Evolutionary conservation across 73 alveolate species (phyloP), one percentile per base, ranked within the genome.

Genomic region (Paramecium sonneborni): DNA sequence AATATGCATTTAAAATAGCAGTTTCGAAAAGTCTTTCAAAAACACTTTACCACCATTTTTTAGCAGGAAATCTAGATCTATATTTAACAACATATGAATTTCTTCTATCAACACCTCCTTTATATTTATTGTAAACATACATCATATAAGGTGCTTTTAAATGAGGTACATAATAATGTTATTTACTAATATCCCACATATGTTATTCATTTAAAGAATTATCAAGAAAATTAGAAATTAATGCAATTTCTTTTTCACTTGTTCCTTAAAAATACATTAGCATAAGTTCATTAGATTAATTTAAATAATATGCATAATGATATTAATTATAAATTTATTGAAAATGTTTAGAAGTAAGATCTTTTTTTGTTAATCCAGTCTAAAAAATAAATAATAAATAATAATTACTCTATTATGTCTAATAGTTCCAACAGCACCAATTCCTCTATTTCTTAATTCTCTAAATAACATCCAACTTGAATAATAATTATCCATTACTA

Each of bases 81-180:
- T 88, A 88, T n/a, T 52, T 70, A 0, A 79, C 93, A 0, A 88
- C 90, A 70, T 67, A 88, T 32, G 90, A 68, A 41, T 88, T 88
- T 88, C 93, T 88, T 68, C 93, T 88, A 88, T 88, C 93, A 21
- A 88, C 93, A 23, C 93, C 93, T 37, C 93, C 93, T 70, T 88
- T 88, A 90, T 88, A 88, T 88, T 88, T 88, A 56, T 88, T 88
- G 72, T 88, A 88, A n/a, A 68, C 72, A 79, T 43, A 79, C 90
- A 79, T 79, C 72, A 79, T 39, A 21, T 79, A 79, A 30, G 90
- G 90, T 1, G 76, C 74, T 26, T 79, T 79, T 23, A 41, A 62
- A 79, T 79, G 90, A 79, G 90, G 90, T 7, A 24, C 55, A 79
- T 79, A 79, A 46, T 43, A 79, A 79, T 79, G 90, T 24, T 46